These are phyloP conservation scores for Podospora bellae-mahoneyi DNA, from an alignment of 495 filamentous ascomycete genomes.

Conservation along the genomic window DNA sequence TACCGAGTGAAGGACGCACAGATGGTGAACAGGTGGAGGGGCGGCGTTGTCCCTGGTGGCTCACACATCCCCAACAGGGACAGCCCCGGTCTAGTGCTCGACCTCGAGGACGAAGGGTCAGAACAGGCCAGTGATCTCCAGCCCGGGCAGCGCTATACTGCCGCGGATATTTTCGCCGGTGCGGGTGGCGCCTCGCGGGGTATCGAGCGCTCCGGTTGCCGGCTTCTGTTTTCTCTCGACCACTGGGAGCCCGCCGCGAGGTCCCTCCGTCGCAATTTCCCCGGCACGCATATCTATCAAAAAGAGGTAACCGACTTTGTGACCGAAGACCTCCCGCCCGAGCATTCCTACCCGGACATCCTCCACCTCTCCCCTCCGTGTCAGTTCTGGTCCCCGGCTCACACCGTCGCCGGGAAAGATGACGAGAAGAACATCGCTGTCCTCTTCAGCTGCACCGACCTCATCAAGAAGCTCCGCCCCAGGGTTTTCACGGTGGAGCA, in stretches of 20 bases:
- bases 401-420: constrained; percentile 60
- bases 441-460: constrained; percentile 58
- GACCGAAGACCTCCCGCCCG: constrained; percentile 1
- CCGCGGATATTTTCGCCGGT: constrained; percentile 73
- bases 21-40: constrained; percentile 38
- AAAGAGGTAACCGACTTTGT: constrained; percentile 51
- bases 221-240: constrained; percentile 62
- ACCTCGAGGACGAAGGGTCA: constrained; percentile 10
- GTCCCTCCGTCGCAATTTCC: constrained; percentile 62
- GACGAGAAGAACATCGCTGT: constrained; percentile 74
- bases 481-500: constrained; percentile 82
- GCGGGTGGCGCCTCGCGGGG: constrained; percentile 73
- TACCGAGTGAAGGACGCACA: constrained; percentile 13
- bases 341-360: constrained; percentile 57
- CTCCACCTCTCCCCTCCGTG: constrained; percentile 83
- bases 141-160: constrained; percentile 52
- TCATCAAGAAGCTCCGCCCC: constrained; percentile 60
- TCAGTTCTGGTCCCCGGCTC: constrained; percentile 74
- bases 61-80: constrained; percentile 18
- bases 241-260: constrained; percentile 50
- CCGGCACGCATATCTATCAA: constrained; percentile 39
- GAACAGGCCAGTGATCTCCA: neutral
- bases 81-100: neutral
- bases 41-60: constrained; percentile 38
- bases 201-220: constrained; percentile 59